Conservation (phyloP, 805 yeast genomes). For the Wickerhamomyces silvicola region DNA sequence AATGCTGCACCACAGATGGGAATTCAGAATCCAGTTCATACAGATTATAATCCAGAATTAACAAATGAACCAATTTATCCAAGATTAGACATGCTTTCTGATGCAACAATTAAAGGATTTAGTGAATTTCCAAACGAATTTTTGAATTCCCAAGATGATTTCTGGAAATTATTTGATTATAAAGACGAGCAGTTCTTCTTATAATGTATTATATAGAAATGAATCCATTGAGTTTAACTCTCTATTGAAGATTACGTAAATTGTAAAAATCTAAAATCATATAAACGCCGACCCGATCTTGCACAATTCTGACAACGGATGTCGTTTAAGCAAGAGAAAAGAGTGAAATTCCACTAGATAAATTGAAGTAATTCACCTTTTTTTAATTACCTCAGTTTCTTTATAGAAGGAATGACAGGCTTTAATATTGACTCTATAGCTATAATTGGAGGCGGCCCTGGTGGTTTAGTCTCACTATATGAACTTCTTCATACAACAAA, state of each 20-base stretch:
- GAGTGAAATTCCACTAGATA: no score
- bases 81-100: slow-evolving; percentile 17
- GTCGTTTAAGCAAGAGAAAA: no score
- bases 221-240: slow-evolving; percentile 2
- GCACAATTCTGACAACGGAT: no score
- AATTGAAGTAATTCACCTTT: no score
- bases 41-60: slow-evolving; percentile 2
- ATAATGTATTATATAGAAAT: slow-evolving; percentile 3
- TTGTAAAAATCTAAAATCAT: not conserved
- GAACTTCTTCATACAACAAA: slow-evolving; percentile 25
- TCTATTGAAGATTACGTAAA: not conserved
- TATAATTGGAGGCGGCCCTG: slow-evolving; percentile 32
- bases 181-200: slow-evolving; percentile 22
- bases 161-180: slow-evolving; percentile 22
- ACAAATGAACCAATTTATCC: slow-evolving; percentile 8
- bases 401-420: no score
- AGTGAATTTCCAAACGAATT: slow-evolving; percentile 13
- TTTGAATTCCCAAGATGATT: slow-evolving; percentile 13
- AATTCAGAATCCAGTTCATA: no score
- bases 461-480: slow-evolving; percentile 28
- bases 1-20: no score
- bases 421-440: slow-evolving; percentile 24
- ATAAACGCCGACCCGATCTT: no score
- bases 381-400: no score
- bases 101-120: slow-evolving; percentile 20